A percentile compares a stretch with the other conserved stretches of the same genome.
Evolutionary conservation across 2,329 filamentous ascomycete genomes (phyloP).

Genomic region (Ophiostoma novo-ulmi): DNA sequence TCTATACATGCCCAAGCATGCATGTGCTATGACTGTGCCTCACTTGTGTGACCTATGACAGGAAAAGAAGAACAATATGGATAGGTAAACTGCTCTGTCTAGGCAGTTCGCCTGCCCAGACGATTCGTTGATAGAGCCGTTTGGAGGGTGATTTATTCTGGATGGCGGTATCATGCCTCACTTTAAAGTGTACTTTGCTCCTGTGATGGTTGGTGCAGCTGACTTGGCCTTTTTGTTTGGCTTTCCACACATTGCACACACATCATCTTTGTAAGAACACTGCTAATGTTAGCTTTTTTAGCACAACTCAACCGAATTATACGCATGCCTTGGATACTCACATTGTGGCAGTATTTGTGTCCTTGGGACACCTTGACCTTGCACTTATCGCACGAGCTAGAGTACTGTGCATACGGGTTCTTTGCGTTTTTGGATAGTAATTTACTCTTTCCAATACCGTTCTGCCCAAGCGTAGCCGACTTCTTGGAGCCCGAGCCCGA

Average conservation of each 20-base stretch:
- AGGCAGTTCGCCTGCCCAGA: too few relatives aligned
- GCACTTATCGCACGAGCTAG: constrained; percentile 56
- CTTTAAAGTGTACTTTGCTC: constrained; percentile 59
- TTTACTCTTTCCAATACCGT: constrained; percentile 61
- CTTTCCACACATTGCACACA: constrained; percentile 61
- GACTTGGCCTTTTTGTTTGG: constrained; percentile 47
- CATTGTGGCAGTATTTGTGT: constrained; percentile 51
- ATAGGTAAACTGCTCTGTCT: not conserved
- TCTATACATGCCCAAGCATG: not conserved
- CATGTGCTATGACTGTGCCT: not conserved
- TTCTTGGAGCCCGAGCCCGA: constrained; percentile 38
- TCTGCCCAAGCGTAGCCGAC: constrained; percentile 52
- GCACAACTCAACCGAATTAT: not conserved
- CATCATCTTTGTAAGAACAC: constrained; percentile 59
- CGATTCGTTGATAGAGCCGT: not conserved
- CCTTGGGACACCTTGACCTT: constrained; percentile 61
- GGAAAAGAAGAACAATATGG: not conserved
- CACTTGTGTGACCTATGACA: not conserved
- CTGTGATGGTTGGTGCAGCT: constrained; percentile 50
- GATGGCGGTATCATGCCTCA: constrained; percentile 33
- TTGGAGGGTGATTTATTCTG: not conserved
- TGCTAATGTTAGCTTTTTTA: constrained; percentile 9
- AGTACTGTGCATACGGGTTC: constrained; percentile 61
- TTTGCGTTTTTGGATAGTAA: constrained; percentile 59
- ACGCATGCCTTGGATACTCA: not conserved